Evolutionary conservation across 495 filamentous ascomycete species (phyloP).

Genomic region (Annulohypoxylon nitens): DNA sequence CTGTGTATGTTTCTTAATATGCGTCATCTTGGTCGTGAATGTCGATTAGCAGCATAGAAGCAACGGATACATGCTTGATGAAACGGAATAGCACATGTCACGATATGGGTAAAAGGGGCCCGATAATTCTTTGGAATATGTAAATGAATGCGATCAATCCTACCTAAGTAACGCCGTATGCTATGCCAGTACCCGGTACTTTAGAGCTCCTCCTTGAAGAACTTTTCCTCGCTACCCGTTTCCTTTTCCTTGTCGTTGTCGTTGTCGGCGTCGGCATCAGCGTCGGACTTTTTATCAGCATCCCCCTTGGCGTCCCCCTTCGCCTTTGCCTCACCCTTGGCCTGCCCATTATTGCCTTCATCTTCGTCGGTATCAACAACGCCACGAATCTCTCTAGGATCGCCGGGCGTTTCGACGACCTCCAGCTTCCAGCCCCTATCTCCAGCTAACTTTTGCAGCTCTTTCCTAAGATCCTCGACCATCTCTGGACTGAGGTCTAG

Average conservation of each 20-base stretch:
- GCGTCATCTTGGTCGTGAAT: background rate
- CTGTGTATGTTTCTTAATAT: slow-evolving; percentile 7
- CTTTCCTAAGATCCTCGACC: slow-evolving; percentile 72
- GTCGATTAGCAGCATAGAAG: background rate
- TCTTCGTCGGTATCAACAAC: slow-evolving; percentile 59
- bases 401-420: slow-evolving; percentile 59
- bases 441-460: slow-evolving; percentile 64
- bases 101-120: background rate
- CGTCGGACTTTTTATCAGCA: slow-evolving; percentile 55
- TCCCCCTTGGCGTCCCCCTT: background rate
- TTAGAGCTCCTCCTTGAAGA: slow-evolving; percentile 63
- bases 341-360: background rate
- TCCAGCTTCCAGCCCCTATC: slow-evolving; percentile 69
- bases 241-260: slow-evolving; percentile 52
- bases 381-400: slow-evolving; percentile 57
- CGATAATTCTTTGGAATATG: background rate
- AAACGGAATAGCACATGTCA: background rate
- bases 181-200: slow-evolving; percentile 29
- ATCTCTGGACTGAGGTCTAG: slow-evolving; percentile 76
- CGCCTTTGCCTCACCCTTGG: no score
- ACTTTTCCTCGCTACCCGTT: slow-evolving; percentile 60
- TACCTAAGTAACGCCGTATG: slow-evolving; percentile 38
- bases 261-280: slow-evolving; percentile 48
- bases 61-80: background rate
- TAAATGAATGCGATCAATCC: slow-evolving; percentile 26